Evolutionary conservation across 768 basidiomycete genomes (phyloP).

Genomic region (Psilocybe sp.): DNA sequence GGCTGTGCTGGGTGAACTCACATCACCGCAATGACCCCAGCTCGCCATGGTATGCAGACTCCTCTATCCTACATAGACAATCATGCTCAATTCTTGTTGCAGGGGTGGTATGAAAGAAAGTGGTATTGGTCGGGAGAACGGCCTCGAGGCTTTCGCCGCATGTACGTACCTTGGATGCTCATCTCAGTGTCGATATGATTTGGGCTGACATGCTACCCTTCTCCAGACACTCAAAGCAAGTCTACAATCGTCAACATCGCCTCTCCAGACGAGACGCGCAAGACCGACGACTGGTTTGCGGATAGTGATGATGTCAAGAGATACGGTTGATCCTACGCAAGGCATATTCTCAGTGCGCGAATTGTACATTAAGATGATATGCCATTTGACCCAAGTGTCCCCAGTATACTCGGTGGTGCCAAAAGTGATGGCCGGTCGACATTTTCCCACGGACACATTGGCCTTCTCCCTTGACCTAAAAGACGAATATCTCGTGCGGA

Average conservation of each 20-base stretch:
- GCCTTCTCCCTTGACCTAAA: no score
- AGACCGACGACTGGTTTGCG: slow-evolving; percentile 77
- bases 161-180: slow-evolving; percentile 44
- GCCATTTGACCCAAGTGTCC: background rate
- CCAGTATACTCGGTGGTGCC: no score
- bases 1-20: slow-evolving; percentile 86
- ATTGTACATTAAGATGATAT: slow-evolving; percentile 3
- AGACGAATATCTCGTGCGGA: no score
- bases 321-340: slow-evolving; percentile 51
- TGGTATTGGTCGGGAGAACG: slow-evolving; percentile 85
- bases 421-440: no score
- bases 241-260: slow-evolving; percentile 78
- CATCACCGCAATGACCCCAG: slow-evolving; percentile 89
- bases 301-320: slow-evolving; percentile 49
- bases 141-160: slow-evolving; percentile 74
- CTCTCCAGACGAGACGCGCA: slow-evolving; percentile 51
- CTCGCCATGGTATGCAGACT: slow-evolving; percentile 69
- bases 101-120: slow-evolving; percentile 90
- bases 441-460: no score
- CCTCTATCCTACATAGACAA: background rate
- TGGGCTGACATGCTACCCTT: background rate
- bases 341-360: no score
- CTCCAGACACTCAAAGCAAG: slow-evolving; percentile 79
- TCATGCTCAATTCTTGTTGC: background rate
- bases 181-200: background rate